Evolutionary conservation across 2,329 filamentous ascomycete genomes (phyloP), one percentile per base, ranked within the genome.

Genomic region (Ophiostoma pallidulum): DNA sequence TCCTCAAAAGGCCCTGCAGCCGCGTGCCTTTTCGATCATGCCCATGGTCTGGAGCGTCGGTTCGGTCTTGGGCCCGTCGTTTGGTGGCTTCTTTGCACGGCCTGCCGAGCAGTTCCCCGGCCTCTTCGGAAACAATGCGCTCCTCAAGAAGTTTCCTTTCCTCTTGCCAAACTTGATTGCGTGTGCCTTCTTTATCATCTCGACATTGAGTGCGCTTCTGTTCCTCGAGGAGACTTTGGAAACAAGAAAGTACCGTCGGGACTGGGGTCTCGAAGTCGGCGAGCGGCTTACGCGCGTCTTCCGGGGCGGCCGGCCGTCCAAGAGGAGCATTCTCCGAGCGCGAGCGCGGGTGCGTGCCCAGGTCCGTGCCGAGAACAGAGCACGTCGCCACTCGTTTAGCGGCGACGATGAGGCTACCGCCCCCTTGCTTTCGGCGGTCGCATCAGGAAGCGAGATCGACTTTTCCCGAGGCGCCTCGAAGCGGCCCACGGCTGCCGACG

Each of bases 1-100:
- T 2, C 86, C 88, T 0, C 81, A 92, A 62, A 88, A 77, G 62
- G 84, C 89, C 59, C 71, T 95, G 7, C 91, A 96, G 60, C 90
- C 91, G 0, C 73, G 80, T 45, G 92, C 92, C 0, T 97, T 97
- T 64, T 89, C 84, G 54, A 73, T 97, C 39, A 96, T 97, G 90
- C 91, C 91, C 4, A 67, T 97, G 14, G 86, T 78, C 28, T 97
- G 88, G 84, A 89, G 82, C 10, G 70, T 96, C 45, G 91, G 91
- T 1, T 85, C 81, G 31, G 87, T 95, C 32, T 85, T 95, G 56
- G 91, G 91, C 0, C 91, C 91, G 1, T 82, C 80, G 4, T 84
- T 97, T 58, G 91, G 91, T 24, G 91, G 91, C 4, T 82, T 88
- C 52, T 78, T 97, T 51, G 87, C 89, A 8, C 82, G 87, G 50